A percentile compares a stretch with the other conserved stretches of the same genome.
These are phyloP conservation scores for Sphaceloma murrayae DNA, from an alignment of 2,329 filamentous ascomycete genomes.

Conservation along the genomic window DNA sequence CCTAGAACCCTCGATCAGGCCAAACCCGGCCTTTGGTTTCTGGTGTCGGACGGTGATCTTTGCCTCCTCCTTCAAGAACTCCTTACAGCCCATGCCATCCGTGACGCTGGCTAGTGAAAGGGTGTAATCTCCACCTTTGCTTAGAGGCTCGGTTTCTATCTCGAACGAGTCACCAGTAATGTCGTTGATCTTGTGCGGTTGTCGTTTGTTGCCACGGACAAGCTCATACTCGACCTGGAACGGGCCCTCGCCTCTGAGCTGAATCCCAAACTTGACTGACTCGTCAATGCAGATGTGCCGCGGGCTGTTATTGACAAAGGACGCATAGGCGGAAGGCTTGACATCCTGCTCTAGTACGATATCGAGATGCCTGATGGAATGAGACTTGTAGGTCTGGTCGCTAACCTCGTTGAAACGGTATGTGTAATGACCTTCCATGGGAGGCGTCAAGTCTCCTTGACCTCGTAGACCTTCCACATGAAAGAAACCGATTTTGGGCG, in stretches of 20 bases:
- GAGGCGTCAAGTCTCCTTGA: constrained; percentile 75
- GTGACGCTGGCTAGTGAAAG: constrained; percentile 77
- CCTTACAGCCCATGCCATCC: constrained; percentile 78
- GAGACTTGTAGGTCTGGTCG: constrained; percentile 68
- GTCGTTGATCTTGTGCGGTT: constrained; percentile 53
- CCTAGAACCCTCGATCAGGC: constrained; percentile 70
- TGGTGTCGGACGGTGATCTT: constrained; percentile 83
- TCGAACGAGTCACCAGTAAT: constrained; percentile 56
- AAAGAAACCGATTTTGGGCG: constrained; percentile 42
- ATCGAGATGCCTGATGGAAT: constrained; percentile 51
- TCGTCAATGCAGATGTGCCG: constrained; percentile 75
- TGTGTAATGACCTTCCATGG: constrained; percentile 70
- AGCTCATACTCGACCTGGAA: constrained; percentile 90
- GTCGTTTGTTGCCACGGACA: constrained; percentile 77
- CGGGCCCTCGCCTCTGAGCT: constrained; percentile 70
- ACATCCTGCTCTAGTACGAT: constrained; percentile 76
- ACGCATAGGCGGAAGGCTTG: constrained; percentile 79
- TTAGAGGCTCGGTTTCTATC: constrained; percentile 65
- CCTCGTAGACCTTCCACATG: constrained; percentile 62
- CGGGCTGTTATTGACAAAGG: constrained; percentile 49
- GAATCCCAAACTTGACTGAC: constrained; percentile 62
- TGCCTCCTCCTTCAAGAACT: constrained; percentile 71
- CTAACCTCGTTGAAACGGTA: constrained; percentile 76
- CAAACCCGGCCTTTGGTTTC: constrained; percentile 77
- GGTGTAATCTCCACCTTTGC: constrained; percentile 80